Conservation (phyloP, 352 stramenopile genomes). For the Albugo laibachii region DNA sequence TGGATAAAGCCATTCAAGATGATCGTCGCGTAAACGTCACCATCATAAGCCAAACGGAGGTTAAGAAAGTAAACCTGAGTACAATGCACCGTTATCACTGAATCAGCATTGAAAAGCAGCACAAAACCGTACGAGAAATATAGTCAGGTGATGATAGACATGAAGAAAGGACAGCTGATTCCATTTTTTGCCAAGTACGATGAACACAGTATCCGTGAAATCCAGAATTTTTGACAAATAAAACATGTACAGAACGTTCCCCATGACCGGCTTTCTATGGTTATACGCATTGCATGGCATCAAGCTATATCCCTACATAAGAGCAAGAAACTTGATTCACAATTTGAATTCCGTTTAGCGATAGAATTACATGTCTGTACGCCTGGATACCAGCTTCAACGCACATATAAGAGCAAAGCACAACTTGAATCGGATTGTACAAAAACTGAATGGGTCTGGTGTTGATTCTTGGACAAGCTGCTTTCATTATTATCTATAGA, state of each 20-base stretch:
- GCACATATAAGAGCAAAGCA: conserved; percentile 88
- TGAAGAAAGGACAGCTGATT: conserved; percentile 94
- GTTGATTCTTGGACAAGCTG: conserved; percentile 28
- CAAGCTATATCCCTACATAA: conserved; percentile 42
- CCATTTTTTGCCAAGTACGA: conserved; percentile 96
- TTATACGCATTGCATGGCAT: conserved; percentile 79
- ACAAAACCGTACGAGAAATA: conserved; percentile 67
- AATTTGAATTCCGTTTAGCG: not conserved
- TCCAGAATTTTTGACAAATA: conserved; percentile 93
- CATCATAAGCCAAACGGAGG: conserved; percentile 86
- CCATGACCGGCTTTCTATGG: conserved; percentile 62
- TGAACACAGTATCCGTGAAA: conserved; percentile 93
- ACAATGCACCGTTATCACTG: not conserved
- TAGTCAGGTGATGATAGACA: conserved; percentile 95
- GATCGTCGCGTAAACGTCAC: conserved; percentile 93
- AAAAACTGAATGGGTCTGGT: conserved; percentile 74
- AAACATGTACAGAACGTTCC: conserved; percentile 89
- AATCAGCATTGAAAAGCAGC: not conserved
- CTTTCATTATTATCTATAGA: conserved; percentile 25
- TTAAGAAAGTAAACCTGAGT: conserved; percentile 90
- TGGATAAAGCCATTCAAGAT: conserved; percentile 95
- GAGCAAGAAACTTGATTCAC: not conserved
- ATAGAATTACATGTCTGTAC: conserved; percentile 47
- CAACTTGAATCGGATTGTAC: conserved; percentile 90
- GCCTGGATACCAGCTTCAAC: conserved; percentile 77